Conservation (phyloP, 768 basidiomycete genomes). For the Filobasidium floriforme region DNA sequence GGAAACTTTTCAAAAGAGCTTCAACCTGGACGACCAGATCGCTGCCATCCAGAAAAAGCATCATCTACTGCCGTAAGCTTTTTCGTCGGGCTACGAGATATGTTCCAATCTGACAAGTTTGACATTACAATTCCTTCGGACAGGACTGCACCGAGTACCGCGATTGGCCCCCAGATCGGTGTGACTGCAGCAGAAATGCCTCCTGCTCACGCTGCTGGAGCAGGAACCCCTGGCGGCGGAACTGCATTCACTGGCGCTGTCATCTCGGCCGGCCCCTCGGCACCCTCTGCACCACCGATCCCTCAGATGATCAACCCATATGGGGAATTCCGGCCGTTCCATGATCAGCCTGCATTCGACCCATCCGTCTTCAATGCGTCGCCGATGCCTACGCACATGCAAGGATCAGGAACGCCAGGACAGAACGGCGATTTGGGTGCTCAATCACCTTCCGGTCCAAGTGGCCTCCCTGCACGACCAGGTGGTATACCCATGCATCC, state of each 20-base stretch:
- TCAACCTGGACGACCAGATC: conserved; percentile 96
- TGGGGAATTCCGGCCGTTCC: conserved; percentile 19
- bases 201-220: conserved; percentile 63
- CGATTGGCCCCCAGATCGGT: conserved; percentile 80
- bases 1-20: conserved; percentile 85
- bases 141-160: conserved; percentile 44
- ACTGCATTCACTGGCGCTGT: conserved; percentile 68
- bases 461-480: conserved; percentile 18
- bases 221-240: conserved; percentile 38
- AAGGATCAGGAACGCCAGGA: background rate
- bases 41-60: conserved; percentile 90
- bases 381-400: conserved; percentile 20
- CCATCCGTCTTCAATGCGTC: conserved; percentile 21
- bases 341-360: conserved; percentile 23
- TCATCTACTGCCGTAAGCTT: conserved; percentile 72
- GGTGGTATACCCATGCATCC: conserved; percentile 56
- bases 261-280: conserved; percentile 75
- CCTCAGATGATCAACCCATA: background rate
- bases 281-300: conserved; percentile 15
- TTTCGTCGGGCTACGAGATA: background rate
- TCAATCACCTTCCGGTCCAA: background rate
- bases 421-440: too few relatives aligned
- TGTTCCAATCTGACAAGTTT: background rate
- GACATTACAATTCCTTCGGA: conserved; percentile 18
- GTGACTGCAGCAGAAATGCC: conserved; percentile 58